Conservation (phyloP, 495 filamentous ascomycete genomes). For the Cairneyella variabilis region DNA sequence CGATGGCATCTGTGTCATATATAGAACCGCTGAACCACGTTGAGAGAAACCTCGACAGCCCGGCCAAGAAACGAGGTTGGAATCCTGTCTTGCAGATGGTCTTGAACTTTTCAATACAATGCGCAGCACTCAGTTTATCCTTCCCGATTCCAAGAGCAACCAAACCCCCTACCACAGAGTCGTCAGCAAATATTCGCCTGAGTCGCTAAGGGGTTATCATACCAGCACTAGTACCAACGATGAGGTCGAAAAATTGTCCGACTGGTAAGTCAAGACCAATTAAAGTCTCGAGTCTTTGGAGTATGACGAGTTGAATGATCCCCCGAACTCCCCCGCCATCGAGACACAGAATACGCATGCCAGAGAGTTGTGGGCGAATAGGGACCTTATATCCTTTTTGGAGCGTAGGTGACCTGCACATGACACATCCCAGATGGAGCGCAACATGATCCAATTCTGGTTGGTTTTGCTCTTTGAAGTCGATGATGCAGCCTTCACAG, state of each 20-base stretch:
- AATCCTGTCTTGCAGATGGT: no score
- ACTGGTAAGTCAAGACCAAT: background rate
- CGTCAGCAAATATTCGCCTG: no score
- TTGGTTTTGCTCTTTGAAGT: background rate
- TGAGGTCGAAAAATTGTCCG: conserved; percentile 3
- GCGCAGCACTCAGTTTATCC: no score
- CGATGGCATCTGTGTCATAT: no score
- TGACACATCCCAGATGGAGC: background rate
- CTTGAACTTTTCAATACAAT: no score
- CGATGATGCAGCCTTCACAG: background rate
- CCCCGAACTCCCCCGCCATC: conserved; percentile 9
- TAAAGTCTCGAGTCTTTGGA: background rate
- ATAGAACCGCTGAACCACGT: no score
- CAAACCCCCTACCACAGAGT: no score
- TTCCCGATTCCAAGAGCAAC: no score
- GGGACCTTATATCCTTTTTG: background rate
- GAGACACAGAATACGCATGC: background rate
- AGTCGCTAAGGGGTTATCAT: background rate
- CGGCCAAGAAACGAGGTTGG: no score
- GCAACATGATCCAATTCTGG: background rate
- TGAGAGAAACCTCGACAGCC: no score
- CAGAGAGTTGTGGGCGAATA: background rate
- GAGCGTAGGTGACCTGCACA: background rate
- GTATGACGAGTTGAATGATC: background rate
- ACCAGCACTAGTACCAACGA: conserved; percentile 11